Conservation (phyloP, 371 early-diverging fungal species). For the Mucor velutinosus region DNA sequence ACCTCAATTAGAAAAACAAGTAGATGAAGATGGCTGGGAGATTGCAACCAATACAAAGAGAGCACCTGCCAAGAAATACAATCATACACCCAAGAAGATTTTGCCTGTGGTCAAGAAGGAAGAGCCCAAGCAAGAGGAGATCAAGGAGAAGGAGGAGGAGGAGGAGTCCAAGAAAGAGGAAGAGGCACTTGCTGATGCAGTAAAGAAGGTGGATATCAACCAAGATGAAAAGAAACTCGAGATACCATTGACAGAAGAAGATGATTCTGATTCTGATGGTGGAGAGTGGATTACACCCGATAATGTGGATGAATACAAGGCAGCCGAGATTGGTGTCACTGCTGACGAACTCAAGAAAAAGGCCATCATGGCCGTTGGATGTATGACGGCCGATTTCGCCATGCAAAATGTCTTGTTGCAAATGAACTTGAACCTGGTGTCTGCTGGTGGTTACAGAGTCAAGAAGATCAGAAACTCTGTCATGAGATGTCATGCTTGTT, state of each 20-base stretch:
- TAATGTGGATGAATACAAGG: constrained; percentile 75
- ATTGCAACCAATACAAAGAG: constrained; percentile 40
- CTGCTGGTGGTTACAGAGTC: constrained; percentile 84
- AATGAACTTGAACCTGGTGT: constrained; percentile 85
- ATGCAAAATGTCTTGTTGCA: constrained; percentile 97
- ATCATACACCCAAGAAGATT: constrained; percentile 12
- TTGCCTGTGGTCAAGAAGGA: neutral
- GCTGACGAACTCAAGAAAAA: constrained; percentile 49
- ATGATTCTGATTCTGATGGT: constrained; percentile 54
- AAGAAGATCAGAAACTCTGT: constrained; percentile 84
- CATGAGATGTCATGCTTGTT: constrained; percentile 95
- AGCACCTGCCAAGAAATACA: constrained; percentile 20
- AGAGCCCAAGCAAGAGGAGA: constrained; percentile 32
- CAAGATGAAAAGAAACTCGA: neutral
- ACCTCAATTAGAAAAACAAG: constrained; percentile 19
- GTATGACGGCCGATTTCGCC: constrained; percentile 94
- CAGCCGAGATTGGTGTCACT: constrained; percentile 51
- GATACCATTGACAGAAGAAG: constrained; percentile 25
- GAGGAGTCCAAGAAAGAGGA: constrained; percentile 92
- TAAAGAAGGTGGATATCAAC: constrained; percentile 9
- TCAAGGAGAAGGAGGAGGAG: constrained; percentile 91
- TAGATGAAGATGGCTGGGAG: constrained; percentile 58
- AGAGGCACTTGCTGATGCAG: constrained; percentile 34
- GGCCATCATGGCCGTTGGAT: constrained; percentile 72
- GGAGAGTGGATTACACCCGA: constrained; percentile 96